phyloP scores from a whole-genome alignment of 2,329 filamentous ascomycete species.

The Paecilomyces sp. region DNA sequence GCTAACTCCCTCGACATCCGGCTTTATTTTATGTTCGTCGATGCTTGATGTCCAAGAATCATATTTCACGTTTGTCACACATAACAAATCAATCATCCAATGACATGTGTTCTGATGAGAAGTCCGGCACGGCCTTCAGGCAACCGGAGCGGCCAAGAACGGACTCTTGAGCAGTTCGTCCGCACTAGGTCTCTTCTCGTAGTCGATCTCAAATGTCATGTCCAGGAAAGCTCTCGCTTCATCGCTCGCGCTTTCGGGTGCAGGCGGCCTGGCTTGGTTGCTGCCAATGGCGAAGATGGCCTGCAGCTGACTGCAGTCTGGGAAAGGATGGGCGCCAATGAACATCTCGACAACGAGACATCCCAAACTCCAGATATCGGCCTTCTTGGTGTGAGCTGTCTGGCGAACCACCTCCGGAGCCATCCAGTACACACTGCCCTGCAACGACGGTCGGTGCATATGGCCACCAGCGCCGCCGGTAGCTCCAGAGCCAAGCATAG shows the following conservation, averaged over 20 bases:
- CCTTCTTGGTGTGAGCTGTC: conserved; percentile 95
- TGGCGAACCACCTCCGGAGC: conserved; percentile 97
- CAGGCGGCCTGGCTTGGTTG: conserved; percentile 75
- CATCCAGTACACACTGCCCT: conserved; percentile 99
- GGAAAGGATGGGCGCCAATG: conserved; percentile 92
- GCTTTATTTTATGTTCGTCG: neutral
- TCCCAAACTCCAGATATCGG: conserved; percentile 96
- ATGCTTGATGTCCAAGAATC: neutral
- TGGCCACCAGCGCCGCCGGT: conserved; percentile 31
- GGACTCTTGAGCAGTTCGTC: conserved; percentile 80
- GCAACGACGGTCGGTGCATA: conserved; percentile 63
- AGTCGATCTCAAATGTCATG: conserved; percentile 91
- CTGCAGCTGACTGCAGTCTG: conserved; percentile 92
- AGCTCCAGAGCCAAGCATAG: conserved; percentile 54
- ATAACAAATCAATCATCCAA: neutral
- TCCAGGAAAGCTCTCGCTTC: conserved; percentile 78
- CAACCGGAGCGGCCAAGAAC: conserved; percentile 66
- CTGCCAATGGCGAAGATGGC: conserved; percentile 98
- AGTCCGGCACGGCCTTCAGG: conserved; percentile 16
- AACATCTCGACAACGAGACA: conserved; percentile 99
- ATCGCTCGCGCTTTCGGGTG: conserved; percentile 76
- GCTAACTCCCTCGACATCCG: neutral
- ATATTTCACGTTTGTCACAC: neutral
- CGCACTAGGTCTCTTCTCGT: conserved; percentile 83
- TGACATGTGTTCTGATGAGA: neutral